Conservation (phyloP, 495 filamentous ascomycete species). For the Astrothelium subdiscretum region DNA sequence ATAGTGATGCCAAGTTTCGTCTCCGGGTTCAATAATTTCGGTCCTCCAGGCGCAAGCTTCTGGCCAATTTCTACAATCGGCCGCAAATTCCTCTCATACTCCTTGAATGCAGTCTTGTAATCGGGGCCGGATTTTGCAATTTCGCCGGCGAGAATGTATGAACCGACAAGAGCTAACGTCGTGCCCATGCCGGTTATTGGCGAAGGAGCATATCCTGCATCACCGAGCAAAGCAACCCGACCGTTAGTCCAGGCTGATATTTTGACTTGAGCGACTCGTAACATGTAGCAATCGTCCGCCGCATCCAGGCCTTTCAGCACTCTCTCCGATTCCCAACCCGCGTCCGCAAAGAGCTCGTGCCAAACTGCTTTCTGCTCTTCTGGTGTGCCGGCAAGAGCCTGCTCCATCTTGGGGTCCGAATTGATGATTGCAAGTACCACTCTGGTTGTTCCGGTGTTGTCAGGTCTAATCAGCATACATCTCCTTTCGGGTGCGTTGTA, state of each 20-base stretch:
- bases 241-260: conserved; percentile 16
- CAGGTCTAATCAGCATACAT: conserved; percentile 12
- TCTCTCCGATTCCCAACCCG: conserved; percentile 9
- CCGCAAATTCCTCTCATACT: conserved; percentile 34
- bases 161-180: conserved; percentile 16
- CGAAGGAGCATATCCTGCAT: conserved; percentile 23
- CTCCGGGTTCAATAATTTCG: background rate
- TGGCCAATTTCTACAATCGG: conserved; percentile 32
- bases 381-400: background rate
- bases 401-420: conserved; percentile 3
- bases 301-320: conserved; percentile 7
- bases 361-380: conserved; percentile 10
- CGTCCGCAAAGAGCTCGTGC: conserved; percentile 5
- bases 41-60: conserved; percentile 19
- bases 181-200: conserved; percentile 25
- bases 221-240: conserved; percentile 19
- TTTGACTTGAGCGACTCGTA: conserved; percentile 18
- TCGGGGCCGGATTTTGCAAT: conserved; percentile 19
- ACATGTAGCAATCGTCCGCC: conserved; percentile 15
- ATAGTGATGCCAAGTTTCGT: background rate
- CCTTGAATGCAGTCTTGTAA: conserved; percentile 25
- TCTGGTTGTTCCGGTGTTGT: conserved; percentile 4
- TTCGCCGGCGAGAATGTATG: conserved; percentile 19
- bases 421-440: conserved; percentile 5
- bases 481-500: conserved; percentile 13